Conservation (phyloP, 768 basidiomycete species). For the Favolaschia claudopus region DNA sequence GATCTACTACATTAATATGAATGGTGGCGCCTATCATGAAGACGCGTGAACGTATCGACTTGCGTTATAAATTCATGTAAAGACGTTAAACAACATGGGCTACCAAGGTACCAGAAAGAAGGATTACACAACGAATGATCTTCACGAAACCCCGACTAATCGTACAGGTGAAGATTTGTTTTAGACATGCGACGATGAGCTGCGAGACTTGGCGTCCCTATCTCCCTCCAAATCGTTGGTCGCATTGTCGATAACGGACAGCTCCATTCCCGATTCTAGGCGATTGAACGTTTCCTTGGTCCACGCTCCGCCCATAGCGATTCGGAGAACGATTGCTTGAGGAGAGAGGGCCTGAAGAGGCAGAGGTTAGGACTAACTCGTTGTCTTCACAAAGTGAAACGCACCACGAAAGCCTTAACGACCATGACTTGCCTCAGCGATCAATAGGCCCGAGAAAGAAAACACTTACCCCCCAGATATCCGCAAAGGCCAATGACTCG, state of each 20-base stretch:
- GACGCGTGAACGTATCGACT: too few species aligned
- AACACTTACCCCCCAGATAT: constrained; percentile 21
- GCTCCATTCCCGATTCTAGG: constrained; percentile 10
- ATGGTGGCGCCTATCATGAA: too few species aligned
- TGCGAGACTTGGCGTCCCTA: neutral
- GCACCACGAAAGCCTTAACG: constrained; percentile 7
- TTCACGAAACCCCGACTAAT: too few species aligned
- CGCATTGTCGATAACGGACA: neutral
- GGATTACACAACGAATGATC: too few species aligned
- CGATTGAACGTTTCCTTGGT: constrained; percentile 14
- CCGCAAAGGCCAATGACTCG: constrained; percentile 26
- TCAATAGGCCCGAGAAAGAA: too few species aligned
- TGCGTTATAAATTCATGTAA: too few species aligned
- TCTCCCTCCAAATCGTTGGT: neutral
- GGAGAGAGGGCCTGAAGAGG: constrained; percentile 6
- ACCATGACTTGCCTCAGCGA: too few species aligned
- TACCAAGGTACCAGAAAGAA: too few species aligned
- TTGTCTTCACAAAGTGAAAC: too few species aligned
- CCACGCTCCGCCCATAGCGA: constrained; percentile 19
- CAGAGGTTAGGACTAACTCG: too few species aligned
- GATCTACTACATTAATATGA: too few species aligned
- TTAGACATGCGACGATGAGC: constrained; percentile 7
- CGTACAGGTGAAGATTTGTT: neutral
- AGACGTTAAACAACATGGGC: too few species aligned
- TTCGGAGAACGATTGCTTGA: constrained; percentile 18